Conservation (phyloP, 495 filamentous ascomycete genomes). For the Elaphomyces granulatus region DNA sequence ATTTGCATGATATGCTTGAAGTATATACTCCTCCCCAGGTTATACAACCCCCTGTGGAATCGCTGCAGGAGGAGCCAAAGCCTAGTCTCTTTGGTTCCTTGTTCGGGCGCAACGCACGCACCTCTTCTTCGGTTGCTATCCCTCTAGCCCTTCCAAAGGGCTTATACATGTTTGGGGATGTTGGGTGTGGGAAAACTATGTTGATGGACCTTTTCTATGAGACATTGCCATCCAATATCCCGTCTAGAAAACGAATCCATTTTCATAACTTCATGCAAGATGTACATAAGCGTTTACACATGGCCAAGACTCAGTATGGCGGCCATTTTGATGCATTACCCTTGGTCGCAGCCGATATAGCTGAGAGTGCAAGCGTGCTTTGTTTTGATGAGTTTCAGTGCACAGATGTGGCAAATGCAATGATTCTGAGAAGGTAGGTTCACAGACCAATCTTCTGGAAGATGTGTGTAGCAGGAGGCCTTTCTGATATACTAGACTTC, state of each 20-base stretch:
- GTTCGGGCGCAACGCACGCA: slow-evolving; percentile 38
- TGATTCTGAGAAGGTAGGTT: slow-evolving; percentile 70
- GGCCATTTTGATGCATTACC: slow-evolving; percentile 85
- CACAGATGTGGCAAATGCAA: slow-evolving; percentile 96
- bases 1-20: slow-evolving; percentile 71
- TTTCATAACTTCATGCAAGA: slow-evolving; percentile 99
- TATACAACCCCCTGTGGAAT: slow-evolving; percentile 61
- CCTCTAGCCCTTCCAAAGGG: slow-evolving; percentile 68
- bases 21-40: slow-evolving; percentile 59
- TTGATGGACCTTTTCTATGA: slow-evolving; percentile 99
- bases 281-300: slow-evolving; percentile 83
- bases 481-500: slow-evolving; percentile 46
- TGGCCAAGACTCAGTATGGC: slow-evolving; percentile 76
- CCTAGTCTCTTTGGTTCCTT: slow-evolving; percentile 58
- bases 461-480: no score
- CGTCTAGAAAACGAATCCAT: slow-evolving; percentile 84
- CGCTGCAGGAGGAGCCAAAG: slow-evolving; percentile 43
- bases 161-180: slow-evolving; percentile 91
- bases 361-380: slow-evolving; percentile 66
- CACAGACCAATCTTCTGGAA: no score
- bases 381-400: slow-evolving; percentile 99
- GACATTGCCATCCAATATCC: slow-evolving; percentile 68
- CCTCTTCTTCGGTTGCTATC: slow-evolving; percentile 33
- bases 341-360: slow-evolving; percentile 86
- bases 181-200: slow-evolving; percentile 98